These are phyloP conservation scores for Leishmania turanica DNA, from an alignment of 208 protist genomes.

Conservation along the genomic window DNA sequence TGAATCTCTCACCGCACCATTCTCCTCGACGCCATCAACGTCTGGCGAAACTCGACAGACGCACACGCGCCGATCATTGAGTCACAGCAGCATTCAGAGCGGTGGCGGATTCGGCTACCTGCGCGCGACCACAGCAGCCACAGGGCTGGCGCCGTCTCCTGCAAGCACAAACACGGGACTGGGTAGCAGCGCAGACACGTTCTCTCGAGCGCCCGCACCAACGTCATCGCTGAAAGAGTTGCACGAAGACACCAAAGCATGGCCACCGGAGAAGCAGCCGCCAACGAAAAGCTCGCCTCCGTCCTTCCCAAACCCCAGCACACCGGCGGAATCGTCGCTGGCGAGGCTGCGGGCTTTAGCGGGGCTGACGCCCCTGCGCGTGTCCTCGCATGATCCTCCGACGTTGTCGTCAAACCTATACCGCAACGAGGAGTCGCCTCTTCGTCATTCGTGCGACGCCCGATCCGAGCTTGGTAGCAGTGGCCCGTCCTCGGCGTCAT, in stretches of 20 bases:
- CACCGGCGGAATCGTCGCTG: conserved; percentile 19
- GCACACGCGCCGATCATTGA: neutral
- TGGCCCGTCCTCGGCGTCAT: neutral
- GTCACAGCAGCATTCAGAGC: neutral
- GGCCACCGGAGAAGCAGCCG: neutral
- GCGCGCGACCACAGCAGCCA: neutral
- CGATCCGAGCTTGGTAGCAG: neutral
- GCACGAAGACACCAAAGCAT: neutral
- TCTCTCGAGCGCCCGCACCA: neutral
- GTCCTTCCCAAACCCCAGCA: neutral
- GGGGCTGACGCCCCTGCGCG: conserved; percentile 4
- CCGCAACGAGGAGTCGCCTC: conserved; percentile 24
- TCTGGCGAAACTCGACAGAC: neutral
- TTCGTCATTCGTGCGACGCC: neutral
- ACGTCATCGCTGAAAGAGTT: neutral
- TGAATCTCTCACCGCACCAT: neutral
- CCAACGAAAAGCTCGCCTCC: neutral
- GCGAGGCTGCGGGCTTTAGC: conserved; percentile 31
- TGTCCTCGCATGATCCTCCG: neutral
- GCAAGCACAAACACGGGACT: neutral
- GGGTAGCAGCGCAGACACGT: neutral
- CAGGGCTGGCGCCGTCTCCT: neutral
- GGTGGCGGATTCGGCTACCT: neutral
- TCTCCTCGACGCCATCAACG: neutral
- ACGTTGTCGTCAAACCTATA: neutral